A percentile compares a stretch with the other conserved stretches of the same genome.
phyloP scores from a whole-genome alignment of 2,329 filamentous ascomycete genomes.

The Botrytis squamosa region DNA sequence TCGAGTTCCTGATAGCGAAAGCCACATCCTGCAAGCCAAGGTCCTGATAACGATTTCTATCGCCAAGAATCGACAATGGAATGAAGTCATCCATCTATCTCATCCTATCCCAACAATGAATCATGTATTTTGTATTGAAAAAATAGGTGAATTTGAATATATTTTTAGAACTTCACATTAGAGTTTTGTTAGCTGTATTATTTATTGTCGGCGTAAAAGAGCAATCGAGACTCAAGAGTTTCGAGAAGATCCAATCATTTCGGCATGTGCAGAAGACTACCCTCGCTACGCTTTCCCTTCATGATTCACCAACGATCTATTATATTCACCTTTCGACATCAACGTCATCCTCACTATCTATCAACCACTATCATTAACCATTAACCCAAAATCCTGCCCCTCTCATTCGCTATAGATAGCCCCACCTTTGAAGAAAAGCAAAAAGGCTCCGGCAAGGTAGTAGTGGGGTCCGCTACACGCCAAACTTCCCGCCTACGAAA shows the following conservation, averaged over 20 bases:
- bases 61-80: not conserved
- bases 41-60: not conserved
- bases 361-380: not conserved
- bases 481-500: not conserved
- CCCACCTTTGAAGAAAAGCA: not conserved
- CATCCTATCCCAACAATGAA: not conserved
- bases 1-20: not conserved
- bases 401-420: not conserved
- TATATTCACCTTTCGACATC: not conserved
- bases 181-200: not conserved
- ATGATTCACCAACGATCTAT: no score
- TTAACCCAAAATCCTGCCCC: not conserved
- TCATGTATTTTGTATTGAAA: not conserved
- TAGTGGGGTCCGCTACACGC: not conserved
- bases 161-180: not conserved
- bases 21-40: constrained; percentile 8
- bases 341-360: not conserved
- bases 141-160: not conserved
- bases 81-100: not conserved
- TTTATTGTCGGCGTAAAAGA: not conserved
- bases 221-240: not conserved
- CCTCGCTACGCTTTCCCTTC: not conserved
- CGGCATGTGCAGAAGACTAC: not conserved
- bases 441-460: not conserved
- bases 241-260: not conserved